These are phyloP conservation scores for Erodium maritimum DNA, from an alignment of 345 rosid species.

Conservation along the genomic window DNA sequence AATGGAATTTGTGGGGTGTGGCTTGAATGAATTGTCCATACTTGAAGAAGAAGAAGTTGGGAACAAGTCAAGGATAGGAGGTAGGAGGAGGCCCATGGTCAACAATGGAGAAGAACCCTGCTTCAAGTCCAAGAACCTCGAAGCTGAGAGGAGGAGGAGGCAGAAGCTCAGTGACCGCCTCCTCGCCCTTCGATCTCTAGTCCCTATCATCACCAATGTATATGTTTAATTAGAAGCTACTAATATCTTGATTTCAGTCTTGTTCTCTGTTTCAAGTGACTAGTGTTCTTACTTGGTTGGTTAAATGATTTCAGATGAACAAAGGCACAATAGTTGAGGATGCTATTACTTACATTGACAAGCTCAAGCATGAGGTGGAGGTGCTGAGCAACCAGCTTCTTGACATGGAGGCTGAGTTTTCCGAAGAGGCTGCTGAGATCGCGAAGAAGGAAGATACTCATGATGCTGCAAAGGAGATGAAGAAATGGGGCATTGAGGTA, in stretches of 20 bases:
- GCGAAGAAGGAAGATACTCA: conserved; percentile 6
- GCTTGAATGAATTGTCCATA: conserved; percentile 13
- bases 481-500: conserved; percentile 43
- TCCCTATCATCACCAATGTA: conserved; percentile 83
- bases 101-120: conserved; percentile 13
- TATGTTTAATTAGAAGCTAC: not conserved
- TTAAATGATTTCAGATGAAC: conserved; percentile 44
- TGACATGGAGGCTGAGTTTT: conserved; percentile 32
- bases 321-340: conserved; percentile 73
- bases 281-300: not conserved
- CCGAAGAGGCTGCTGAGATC: conserved; percentile 18
- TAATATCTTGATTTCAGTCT: not conserved
- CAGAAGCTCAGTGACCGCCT: conserved; percentile 65
- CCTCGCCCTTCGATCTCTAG: conserved; percentile 55
- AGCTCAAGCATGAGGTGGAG: conserved; percentile 36
- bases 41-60: conserved; percentile 3
- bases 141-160: conserved; percentile 71
- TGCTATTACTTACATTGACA: conserved; percentile 64
- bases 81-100: conserved; percentile 10
- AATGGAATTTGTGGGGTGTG: conserved; percentile 25
- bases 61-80: conserved; percentile 20
- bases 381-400: conserved; percentile 41
- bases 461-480: conserved; percentile 32
- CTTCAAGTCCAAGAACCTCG: conserved; percentile 64
- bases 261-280: not conserved